Evolutionary conservation across 176 grass and related monocot species (phyloP), one percentile per base, ranked within the genome.

Genomic region (Hyparrhenia diplandra): DNA sequence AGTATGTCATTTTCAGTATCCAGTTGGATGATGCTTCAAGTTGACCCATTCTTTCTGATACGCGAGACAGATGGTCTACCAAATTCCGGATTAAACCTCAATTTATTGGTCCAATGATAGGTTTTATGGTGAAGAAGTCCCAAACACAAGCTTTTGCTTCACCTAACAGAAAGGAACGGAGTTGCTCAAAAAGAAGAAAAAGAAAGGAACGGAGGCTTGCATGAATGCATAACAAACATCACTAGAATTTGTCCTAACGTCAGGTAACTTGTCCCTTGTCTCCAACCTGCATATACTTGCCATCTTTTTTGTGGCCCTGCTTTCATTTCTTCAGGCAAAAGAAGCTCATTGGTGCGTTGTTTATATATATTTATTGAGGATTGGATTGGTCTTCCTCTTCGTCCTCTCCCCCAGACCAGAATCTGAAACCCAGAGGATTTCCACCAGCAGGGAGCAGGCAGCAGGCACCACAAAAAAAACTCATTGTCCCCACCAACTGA

Each of bases 1-100:
- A 68, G 20, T 2, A 41, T 58, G 78, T 85, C 73, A 14, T 82
- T 78, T 29, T 85, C 73, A 29, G 43, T 6, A 32, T 11, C 31
- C 31, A 47, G 47, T 39, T 73, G 65, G 83, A 49, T 77, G 78
- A 73, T 78, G 87, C 78, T 72, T 82, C 2, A 81, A 69, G 65
- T 20, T 3, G 71, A 72, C 10, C 47, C 16, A 45, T 64, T 70
- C 65, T 24, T 55, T 65, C 5, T 2, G 42, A 46, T 80, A 11
- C 37, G 5, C 61, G 69, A 84, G 63, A 62, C 63, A 35, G 70
- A 80, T 43, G 62, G 81, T 80, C 63, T 67, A 69, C 37, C 85
- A 35, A 64, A 67, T 27, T 43, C 64, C 0, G 32, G 73, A 63
- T 51, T 10, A 39, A 20, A 39, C 8, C 13, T 71, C 0, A 61